Base-by-base conservation (phyloP, 306 rosid species). In the Calophaca sinica region DNA sequence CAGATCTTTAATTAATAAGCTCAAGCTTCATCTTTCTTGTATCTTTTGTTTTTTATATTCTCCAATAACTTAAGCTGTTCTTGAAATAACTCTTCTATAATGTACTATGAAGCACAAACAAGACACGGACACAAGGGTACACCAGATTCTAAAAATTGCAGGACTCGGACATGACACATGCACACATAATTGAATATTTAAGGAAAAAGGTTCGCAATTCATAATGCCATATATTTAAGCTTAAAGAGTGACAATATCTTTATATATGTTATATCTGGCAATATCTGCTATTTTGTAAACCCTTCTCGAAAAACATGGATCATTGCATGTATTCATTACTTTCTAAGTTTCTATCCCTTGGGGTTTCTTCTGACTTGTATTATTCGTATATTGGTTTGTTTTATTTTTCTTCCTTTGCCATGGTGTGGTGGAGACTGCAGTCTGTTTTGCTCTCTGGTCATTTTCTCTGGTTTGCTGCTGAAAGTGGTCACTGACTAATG, bases 321-420 rank as follows among this genome's bases (percentile, higher is more conserved):
- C 38, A 38, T 13, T 49, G 3, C 12, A 36, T 39, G 54, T 29
- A 61, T 10, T 7, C 5, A 66, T 48, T 74, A 29, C 46, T 55
- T 62, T 36, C 48, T 46, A 61, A 29, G 38, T 55, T 62, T 36
- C 48, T 46, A 61, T 60, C 2, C 9, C 60, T 33, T 72, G 52
- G 26, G 60, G 13, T 64, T 62, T 68, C 31, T 69, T 7, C 49
- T 57, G 62, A 11, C 60, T 58, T 53, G 26, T 26, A 33, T 31
- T 60, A 15, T 46, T 33, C 6, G 62, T 67, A n/a, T 48, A 55
- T 36, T 72, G 39, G 55, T 58, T 71, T 35, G 12, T 57, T 73
- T 72, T 32, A 71, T 29, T 52, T 70, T 63, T 33, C 54, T 65
- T 68, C 5, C 53, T 66, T 58, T 73, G 55, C 49, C 49, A 48